phyloP scores from a whole-genome alignment of 73 alveolate species.

The Stentor roeselii region DNA sequence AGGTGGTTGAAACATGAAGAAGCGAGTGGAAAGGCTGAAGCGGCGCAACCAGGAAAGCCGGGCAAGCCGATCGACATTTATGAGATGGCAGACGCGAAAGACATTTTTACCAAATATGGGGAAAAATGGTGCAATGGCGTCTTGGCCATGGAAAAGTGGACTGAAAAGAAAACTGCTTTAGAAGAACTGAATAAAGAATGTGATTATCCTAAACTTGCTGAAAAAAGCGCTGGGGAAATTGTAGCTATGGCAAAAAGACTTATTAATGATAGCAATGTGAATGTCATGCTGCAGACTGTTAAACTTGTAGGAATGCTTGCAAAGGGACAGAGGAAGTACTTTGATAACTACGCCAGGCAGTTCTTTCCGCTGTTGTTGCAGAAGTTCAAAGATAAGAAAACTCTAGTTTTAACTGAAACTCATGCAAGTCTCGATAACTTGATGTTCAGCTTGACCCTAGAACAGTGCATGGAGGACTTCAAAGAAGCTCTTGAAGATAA shows the following conservation, averaged over 20 bases:
- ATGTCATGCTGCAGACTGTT: constrained; percentile 27
- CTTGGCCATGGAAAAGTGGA: constrained; percentile 61
- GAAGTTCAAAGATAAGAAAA: constrained; percentile 34
- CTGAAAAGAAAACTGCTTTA: constrained; percentile 59
- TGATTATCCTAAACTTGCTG: constrained; percentile 25
- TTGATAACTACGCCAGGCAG: constrained; percentile 27
- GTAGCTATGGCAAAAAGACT: constrained; percentile 33
- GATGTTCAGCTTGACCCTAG: constrained; percentile 40
- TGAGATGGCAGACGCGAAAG: constrained; percentile 71
- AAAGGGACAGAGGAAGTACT: constrained; percentile 29
- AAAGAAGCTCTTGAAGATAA: constrained; percentile 45
- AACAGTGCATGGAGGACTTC: constrained; percentile 33
- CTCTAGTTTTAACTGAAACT: constrained; percentile 30
- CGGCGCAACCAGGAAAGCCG: too few species aligned
- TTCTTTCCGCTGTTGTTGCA: not conserved
- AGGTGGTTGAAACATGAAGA: constrained; percentile 25
- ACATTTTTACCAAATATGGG: constrained; percentile 53
- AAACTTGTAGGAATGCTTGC: constrained; percentile 16
- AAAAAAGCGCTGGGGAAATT: not conserved
- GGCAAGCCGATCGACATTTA: constrained; percentile 50
- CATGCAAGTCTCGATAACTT: constrained; percentile 36
- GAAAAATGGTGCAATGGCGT: constrained; percentile 70
- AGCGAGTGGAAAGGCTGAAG: constrained; percentile 50
- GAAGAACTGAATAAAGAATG: constrained; percentile 48
- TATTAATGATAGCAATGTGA: constrained; percentile 28